These are phyloP conservation scores for Cyanidium caldarium DNA, from an alignment of 23 red algal genomes.

Conservation along the genomic window DNA sequence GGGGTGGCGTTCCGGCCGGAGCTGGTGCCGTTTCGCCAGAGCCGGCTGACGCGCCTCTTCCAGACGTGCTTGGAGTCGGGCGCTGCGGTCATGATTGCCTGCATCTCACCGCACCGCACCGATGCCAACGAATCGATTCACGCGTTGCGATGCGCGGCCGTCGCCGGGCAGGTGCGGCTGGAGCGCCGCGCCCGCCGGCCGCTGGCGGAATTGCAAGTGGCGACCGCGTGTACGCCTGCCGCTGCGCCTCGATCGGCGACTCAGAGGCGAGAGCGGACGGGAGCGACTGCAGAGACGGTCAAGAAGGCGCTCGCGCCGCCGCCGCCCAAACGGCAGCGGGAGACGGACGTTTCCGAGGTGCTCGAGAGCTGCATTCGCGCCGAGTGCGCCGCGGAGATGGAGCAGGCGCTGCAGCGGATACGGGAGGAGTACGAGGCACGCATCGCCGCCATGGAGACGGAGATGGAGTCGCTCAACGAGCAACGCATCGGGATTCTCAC, in stretches of 20 bases:
- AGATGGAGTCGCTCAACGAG: constrained; percentile 7
- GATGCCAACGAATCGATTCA: constrained; percentile 81
- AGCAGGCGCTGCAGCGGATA: not conserved
- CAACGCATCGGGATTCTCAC: not conserved
- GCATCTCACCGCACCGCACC: constrained; percentile 26
- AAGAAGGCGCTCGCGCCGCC: not conserved
- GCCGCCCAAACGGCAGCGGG: not conserved
- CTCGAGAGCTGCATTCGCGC: not conserved
- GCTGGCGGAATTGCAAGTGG: constrained; percentile 11
- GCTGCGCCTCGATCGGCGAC: not conserved
- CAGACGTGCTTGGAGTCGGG: constrained; percentile 26
- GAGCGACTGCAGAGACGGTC: not conserved
- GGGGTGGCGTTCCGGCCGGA: no score
- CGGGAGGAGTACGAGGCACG: not conserved
- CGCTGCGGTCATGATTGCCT: constrained; percentile 36
- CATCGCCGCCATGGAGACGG: not conserved
- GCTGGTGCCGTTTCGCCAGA: constrained; percentile 43
- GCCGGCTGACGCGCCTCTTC: constrained; percentile 37
- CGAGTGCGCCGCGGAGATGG: not conserved
- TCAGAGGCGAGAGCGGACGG: not conserved
- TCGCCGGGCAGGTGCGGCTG: constrained; percentile 27
- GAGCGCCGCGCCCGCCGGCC: not conserved
- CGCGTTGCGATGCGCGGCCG: constrained; percentile 21
- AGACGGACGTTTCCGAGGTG: not conserved
- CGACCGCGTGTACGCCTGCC: not conserved